Conservation (phyloP, 495 filamentous ascomycete species). For the Usnea hakonensis region DNA sequence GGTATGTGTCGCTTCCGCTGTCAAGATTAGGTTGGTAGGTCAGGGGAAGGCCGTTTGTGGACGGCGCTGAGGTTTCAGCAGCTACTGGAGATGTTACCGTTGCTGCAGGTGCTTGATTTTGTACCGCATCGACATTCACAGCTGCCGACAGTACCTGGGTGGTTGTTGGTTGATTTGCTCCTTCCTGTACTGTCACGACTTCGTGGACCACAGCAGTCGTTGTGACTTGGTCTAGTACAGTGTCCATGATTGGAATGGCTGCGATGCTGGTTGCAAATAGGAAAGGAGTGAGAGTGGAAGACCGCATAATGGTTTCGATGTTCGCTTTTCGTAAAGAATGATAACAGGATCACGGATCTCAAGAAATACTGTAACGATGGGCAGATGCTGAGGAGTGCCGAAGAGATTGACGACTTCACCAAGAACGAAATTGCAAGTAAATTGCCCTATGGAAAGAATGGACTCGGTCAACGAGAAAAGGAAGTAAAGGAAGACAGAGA, state of each 20-base stretch:
- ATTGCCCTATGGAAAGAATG: background rate
- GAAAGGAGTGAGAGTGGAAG: slow-evolving; percentile 52
- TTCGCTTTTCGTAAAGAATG: background rate
- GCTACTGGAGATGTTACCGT: slow-evolving; percentile 10
- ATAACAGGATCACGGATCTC: background rate
- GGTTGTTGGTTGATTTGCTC: slow-evolving; percentile 14
- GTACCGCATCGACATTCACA: background rate
- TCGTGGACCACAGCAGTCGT: slow-evolving; percentile 54
- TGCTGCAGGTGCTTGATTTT: background rate
- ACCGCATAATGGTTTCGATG: slow-evolving; percentile 55
- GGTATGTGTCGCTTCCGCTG: slow-evolving; percentile 34
- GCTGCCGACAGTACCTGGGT: slow-evolving; percentile 1
- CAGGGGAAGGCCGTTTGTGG: slow-evolving; percentile 18
- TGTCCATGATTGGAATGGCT: slow-evolving; percentile 46
- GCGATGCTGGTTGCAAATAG: slow-evolving; percentile 55
- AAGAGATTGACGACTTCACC: background rate
- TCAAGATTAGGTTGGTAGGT: slow-evolving; percentile 15
- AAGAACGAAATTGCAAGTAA: background rate
- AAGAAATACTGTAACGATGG: background rate
- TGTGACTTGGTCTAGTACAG: slow-evolving; percentile 45
- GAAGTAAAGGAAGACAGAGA: background rate
- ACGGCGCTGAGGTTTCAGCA: slow-evolving; percentile 10
- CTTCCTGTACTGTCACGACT: slow-evolving; percentile 31
- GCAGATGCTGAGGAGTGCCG: background rate
- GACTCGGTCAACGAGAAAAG: background rate